Conservation (phyloP, 106 monocot genomes). For the Iris macrosiphon region DNA sequence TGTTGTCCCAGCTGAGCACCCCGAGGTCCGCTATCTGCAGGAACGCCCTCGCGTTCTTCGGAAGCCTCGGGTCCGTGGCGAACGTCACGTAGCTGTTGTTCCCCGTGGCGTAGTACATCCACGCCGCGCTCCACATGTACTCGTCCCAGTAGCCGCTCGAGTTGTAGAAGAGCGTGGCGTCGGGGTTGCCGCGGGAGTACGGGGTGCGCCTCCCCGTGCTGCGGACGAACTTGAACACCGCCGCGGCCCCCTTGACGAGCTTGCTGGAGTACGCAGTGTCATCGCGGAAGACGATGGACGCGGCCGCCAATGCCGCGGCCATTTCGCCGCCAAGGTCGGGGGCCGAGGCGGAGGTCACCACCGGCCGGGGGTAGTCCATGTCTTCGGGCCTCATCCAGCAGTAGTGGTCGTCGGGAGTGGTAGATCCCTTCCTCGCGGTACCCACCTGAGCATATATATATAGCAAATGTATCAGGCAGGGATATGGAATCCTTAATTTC, state of each 20-base stretch:
- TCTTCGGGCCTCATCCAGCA: slow-evolving; percentile 53
- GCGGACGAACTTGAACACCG: slow-evolving; percentile 32
- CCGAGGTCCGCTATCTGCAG: slow-evolving; percentile 10
- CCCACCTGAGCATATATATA: slow-evolving; percentile 37
- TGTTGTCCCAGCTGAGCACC: slow-evolving; percentile 68
- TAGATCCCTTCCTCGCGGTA: slow-evolving; percentile 17
- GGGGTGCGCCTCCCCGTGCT: slow-evolving; percentile 1
- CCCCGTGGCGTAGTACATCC: slow-evolving; percentile 64
- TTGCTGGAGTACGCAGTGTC: slow-evolving; percentile 25
- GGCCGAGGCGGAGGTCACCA: slow-evolving; percentile 8
- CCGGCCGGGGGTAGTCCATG: slow-evolving; percentile 44
- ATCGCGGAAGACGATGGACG: slow-evolving; percentile 48
- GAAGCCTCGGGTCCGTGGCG: slow-evolving; percentile 25
- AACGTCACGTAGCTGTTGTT: slow-evolving; percentile 34
- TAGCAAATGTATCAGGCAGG: too few species aligned
- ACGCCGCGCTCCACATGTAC: slow-evolving; percentile 45
- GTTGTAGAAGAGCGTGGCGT: slow-evolving; percentile 41
- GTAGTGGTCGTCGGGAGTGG: slow-evolving; percentile 42
- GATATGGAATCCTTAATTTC: too few species aligned
- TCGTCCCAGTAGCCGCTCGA: slow-evolving; percentile 57
- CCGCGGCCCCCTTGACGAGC: slow-evolving; percentile 29
- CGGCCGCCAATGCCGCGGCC: slow-evolving; percentile 28
- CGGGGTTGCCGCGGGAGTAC: slow-evolving; percentile 17
- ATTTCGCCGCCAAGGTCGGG: slow-evolving; percentile 44
- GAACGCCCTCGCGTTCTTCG: slow-evolving; percentile 36